Base-by-base conservation (phyloP, 129 eudicot species). In the Arctium lappa region DNA sequence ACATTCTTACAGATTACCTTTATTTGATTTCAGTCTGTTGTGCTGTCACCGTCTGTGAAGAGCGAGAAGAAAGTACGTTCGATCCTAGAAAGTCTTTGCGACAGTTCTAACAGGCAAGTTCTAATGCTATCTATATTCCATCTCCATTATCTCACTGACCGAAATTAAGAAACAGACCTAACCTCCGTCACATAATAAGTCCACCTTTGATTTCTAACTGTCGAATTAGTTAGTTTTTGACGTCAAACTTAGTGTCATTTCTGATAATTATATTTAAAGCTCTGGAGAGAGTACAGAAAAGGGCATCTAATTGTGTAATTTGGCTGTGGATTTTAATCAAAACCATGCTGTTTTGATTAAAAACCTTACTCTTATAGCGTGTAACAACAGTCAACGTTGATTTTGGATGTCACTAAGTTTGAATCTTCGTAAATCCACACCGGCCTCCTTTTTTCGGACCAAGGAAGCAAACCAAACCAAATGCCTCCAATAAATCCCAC, bases 11-110 rank as follows among this genome's bases (percentile, higher is more conserved):
- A 68, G 32, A 42, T 63, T 18, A 11, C 39, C 81, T 76, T 66
- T 1, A 31, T 72, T 83, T 74, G 60, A 70, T 84, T 88, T 83
- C 94, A 95, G 98, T 89, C 99, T 8, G 94, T 87, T 84, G 98
- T 95, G 40, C 72, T 95, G 78, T 82, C 99, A 72, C 98, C 97
- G 78, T 78, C 97, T 12, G 74, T 85, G 80, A 95, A 95, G 84
- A 86, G 98, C 72, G 99, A 93, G 97, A 95, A 93, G 95, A 91
- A 93, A 90, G 98, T 93, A 6, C 92, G 97, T 33, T 87, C 97
- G 10, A 90, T 95, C 79, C 86, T 95, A 9, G 97, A 93, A 90
- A 90, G 89, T 50, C 87, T 91, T n/a, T 88, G 84, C 5, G 86
- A 79, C 88, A 86, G 85, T 87, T 86, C 87, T 80, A 93, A 91